Evolutionary conservation across 257 asterid genomes (phyloP).

Genomic region (Cynanchum wilfordii): DNA sequence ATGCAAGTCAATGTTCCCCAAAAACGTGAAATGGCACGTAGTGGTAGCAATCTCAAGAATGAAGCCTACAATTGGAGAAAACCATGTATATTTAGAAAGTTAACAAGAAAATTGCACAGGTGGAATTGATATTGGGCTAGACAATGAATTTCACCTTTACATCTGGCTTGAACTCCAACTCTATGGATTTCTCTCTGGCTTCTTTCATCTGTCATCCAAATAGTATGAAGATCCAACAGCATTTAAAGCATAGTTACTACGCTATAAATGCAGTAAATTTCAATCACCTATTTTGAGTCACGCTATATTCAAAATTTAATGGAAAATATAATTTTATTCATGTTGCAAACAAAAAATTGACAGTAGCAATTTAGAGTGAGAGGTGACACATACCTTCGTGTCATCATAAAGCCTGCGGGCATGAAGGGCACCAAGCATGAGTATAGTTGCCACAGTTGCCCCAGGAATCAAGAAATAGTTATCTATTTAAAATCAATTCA

Average conservation of each 20-base stretch:
- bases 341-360: background rate
- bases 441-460: conserved; percentile 84
- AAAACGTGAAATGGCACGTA: conserved; percentile 80
- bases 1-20: conserved; percentile 72
- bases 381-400: conserved; percentile 48
- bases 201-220: conserved; percentile 63
- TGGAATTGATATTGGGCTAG: background rate
- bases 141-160: conserved; percentile 50
- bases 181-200: conserved; percentile 63
- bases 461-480: conserved; percentile 71
- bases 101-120: background rate
- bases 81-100: conserved; percentile 9
- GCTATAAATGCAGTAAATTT: background rate
- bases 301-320: background rate
- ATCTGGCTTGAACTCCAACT: conserved; percentile 81
- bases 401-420: conserved; percentile 84
- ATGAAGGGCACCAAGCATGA: conserved; percentile 97
- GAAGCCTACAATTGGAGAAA: conserved; percentile 52
- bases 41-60: conserved; percentile 71
- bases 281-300: background rate
- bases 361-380: background rate
- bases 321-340: background rate
- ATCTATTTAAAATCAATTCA: conserved; percentile 32
- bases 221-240: conserved; percentile 23
- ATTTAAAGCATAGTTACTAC: background rate